Evolutionary conservation across 305 asterid species (phyloP).

Genomic region (Fraxinus baroniana): DNA sequence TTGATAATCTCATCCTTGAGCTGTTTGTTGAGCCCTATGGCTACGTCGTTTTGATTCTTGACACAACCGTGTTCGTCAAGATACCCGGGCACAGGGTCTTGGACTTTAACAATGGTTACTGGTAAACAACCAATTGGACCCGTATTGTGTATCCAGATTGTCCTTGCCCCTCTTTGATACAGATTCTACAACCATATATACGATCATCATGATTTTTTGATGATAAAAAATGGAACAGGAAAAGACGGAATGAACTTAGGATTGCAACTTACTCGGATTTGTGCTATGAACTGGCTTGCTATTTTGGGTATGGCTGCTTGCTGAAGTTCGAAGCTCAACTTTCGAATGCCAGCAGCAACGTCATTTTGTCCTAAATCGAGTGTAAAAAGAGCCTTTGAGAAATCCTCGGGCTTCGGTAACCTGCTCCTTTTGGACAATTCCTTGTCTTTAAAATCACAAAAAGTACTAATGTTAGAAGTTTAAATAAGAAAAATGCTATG

Average conservation of each 20-base stretch:
- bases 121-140: slow-evolving; percentile 69
- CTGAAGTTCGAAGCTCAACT: slow-evolving; percentile 35
- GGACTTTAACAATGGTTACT: slow-evolving; percentile 16
- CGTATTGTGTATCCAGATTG: slow-evolving; percentile 64
- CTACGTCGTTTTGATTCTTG: slow-evolving; percentile 41
- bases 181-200: slow-evolving; percentile 36
- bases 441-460: slow-evolving; percentile 21
- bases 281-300: slow-evolving; percentile 38
- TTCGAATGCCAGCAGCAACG: slow-evolving; percentile 41
- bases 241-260: neutral
- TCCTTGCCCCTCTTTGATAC: slow-evolving; percentile 56
- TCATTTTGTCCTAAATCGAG: slow-evolving; percentile 89
- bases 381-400: slow-evolving; percentile 58
- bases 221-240: neutral
- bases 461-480: neutral
- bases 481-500: too few species aligned
- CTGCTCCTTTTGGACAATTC: slow-evolving; percentile 23
- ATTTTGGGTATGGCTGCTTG: slow-evolving; percentile 38
- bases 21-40: slow-evolving; percentile 42
- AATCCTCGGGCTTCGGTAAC: slow-evolving; percentile 48
- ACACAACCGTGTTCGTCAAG: slow-evolving; percentile 56
- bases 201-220: neutral
- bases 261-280: slow-evolving; percentile 45
- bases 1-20: slow-evolving; percentile 32
- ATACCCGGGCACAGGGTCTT: slow-evolving; percentile 33